Evolutionary conservation across 768 basidiomycete genomes (phyloP).

Genomic region (Lentinula sp.): DNA sequence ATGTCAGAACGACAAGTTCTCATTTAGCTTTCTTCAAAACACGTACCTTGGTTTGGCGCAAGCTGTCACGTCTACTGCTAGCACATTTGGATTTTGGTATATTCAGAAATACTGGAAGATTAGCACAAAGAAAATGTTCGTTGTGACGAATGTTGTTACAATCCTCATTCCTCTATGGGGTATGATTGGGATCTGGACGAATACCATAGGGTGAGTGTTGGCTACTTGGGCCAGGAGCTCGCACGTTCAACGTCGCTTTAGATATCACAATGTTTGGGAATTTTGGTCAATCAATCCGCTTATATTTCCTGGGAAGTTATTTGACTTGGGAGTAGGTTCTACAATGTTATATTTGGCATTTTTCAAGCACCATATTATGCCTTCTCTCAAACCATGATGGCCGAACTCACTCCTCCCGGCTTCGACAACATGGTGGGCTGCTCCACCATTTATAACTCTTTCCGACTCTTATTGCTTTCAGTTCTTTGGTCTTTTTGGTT

Average conservation of each 20-base stretch:
- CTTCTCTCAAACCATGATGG: constrained; percentile 85
- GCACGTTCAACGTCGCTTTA: constrained; percentile 13
- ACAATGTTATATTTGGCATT: constrained; percentile 73
- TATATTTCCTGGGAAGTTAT: background rate
- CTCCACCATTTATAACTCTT: background rate
- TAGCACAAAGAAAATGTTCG: constrained; percentile 78
- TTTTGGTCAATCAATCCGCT: constrained; percentile 54
- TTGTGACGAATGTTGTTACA: constrained; percentile 70
- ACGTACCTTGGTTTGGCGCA: constrained; percentile 76
- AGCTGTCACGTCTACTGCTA: constrained; percentile 60
- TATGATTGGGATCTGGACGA: constrained; percentile 81
- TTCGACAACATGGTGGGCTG: constrained; percentile 69
- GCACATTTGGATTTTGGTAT: constrained; percentile 67
- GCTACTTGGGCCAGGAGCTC: background rate
- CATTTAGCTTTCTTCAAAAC: constrained; percentile 75
- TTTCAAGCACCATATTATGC: constrained; percentile 89
- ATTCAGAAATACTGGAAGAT: constrained; percentile 77
- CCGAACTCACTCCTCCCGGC: constrained; percentile 80
- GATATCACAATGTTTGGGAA: constrained; percentile 81
- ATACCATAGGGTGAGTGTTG: constrained; percentile 54
- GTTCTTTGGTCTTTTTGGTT: constrained; percentile 85
- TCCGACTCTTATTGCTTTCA: constrained; percentile 17
- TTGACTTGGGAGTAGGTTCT: constrained; percentile 43
- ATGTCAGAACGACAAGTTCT: constrained; percentile 77
- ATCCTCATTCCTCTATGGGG: constrained; percentile 82